These are phyloP conservation scores for Cephalotrichum gorgonifer DNA, from an alignment of 2,329 filamentous ascomycete species.

Conservation along the genomic window DNA sequence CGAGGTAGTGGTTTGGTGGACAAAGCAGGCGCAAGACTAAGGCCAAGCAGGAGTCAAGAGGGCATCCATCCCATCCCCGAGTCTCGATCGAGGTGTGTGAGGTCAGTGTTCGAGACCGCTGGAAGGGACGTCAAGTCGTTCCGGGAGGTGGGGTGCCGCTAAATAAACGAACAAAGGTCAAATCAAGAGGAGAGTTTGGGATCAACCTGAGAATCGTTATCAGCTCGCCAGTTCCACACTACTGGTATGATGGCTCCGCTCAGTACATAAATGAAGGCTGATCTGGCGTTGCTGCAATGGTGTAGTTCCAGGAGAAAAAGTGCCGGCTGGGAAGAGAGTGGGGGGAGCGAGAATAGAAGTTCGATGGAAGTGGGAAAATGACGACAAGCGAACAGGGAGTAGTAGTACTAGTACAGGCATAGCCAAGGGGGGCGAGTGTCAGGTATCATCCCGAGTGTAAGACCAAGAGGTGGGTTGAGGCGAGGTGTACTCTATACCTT, in stretches of 20 bases:
- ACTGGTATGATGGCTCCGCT: no score
- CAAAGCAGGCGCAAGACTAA: neutral
- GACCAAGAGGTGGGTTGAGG: neutral
- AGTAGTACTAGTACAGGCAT: no score
- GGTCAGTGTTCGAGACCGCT: neutral
- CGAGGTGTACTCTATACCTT: slow-evolving; percentile 1
- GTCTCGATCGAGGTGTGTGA: neutral
- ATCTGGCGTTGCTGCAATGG: neutral
- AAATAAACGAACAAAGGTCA: neutral
- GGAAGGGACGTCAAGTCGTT: neutral
- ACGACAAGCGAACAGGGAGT: slow-evolving; percentile 1
- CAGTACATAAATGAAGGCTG: neutral
- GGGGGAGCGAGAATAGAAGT: neutral
- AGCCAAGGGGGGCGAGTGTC: no score
- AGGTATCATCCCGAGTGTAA: no score
- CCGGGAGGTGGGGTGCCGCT: neutral
- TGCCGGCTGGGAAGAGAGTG: neutral
- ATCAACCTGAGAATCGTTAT: neutral
- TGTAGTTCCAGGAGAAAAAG: neutral
- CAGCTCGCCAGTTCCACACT: neutral
- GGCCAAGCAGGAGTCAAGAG: neutral
- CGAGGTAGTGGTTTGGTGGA: neutral
- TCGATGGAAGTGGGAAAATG: slow-evolving; percentile 3
- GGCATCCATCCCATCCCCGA: no score
- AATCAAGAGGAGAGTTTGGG: neutral